Evolutionary conservation across 2,329 filamentous ascomycete genomes (phyloP).

Genomic region (Raffaelea ambrosiae): DNA sequence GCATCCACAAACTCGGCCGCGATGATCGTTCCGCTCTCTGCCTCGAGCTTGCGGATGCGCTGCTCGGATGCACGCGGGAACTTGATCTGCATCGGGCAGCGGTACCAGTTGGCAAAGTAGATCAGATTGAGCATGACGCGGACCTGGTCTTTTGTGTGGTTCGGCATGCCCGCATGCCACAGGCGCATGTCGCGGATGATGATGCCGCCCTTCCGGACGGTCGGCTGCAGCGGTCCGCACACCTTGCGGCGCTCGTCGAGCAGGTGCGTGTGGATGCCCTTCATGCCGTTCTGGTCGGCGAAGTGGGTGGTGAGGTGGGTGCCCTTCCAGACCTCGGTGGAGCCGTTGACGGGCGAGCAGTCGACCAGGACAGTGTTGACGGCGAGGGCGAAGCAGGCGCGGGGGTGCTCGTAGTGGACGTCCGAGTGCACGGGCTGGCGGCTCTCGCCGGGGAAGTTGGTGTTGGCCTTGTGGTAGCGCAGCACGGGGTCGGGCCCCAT

Average conservation of each 20-base stretch:
- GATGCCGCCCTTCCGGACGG: constrained; percentile 32
- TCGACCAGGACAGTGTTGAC: constrained; percentile 38
- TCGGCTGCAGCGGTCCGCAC: constrained; percentile 27
- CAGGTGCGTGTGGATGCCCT: constrained; percentile 18
- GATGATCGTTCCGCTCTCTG: constrained; percentile 4
- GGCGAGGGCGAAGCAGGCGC: constrained; percentile 36
- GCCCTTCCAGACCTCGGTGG: constrained; percentile 42
- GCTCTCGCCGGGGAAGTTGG: constrained; percentile 8
- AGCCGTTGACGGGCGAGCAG: constrained; percentile 33
- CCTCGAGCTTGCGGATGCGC: no score
- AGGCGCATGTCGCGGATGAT: constrained; percentile 36
- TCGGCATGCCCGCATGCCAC: constrained; percentile 43
- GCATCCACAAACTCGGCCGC: constrained; percentile 8
- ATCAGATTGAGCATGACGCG: constrained; percentile 34
- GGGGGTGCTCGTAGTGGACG: constrained; percentile 34
- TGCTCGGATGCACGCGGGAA: constrained; percentile 7
- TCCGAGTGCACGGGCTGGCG: constrained; percentile 33
- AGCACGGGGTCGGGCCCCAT: constrained; percentile 11
- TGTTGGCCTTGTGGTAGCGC: constrained; percentile 13
- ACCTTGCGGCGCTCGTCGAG: constrained; percentile 22
- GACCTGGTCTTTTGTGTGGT: constrained; percentile 25
- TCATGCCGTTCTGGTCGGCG: constrained; percentile 21
- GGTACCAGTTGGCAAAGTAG: constrained; percentile 29
- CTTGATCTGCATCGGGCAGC: constrained; percentile 15
- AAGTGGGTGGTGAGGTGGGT: constrained; percentile 23